These are phyloP conservation scores for Colletotrichum lindemuthianum DNA, from an alignment of 2,329 filamentous ascomycete genomes.

Conservation along the genomic window DNA sequence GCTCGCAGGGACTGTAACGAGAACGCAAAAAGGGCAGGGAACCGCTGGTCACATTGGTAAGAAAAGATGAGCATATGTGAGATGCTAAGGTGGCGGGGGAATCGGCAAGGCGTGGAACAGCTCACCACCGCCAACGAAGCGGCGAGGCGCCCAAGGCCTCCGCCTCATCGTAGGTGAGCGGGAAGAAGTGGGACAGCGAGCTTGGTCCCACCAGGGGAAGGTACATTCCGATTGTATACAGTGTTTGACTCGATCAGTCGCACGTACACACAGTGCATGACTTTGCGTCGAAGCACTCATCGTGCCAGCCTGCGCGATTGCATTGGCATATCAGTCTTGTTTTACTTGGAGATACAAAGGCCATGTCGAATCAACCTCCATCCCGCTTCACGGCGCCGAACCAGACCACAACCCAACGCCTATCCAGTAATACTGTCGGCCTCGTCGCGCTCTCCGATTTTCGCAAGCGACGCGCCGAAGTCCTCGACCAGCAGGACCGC, in stretches of 20 bases:
- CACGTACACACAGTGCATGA: constrained; percentile 2
- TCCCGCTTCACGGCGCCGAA: constrained; percentile 80
- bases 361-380: constrained; percentile 53
- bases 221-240: too few species aligned
- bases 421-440: constrained; percentile 89
- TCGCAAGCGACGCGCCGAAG: constrained; percentile 93
- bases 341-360: too few species aligned
- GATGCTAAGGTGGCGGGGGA: constrained; percentile 30
- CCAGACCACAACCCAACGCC: constrained; percentile 79
- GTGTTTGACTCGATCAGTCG: too few species aligned
- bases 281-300: too few species aligned
- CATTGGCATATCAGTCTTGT: too few species aligned
- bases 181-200: constrained; percentile 10
- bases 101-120: constrained; percentile 10
- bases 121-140: constrained; percentile 7
- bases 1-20: background rate
- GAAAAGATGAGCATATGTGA: background rate
- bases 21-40: too few species aligned
- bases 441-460: constrained; percentile 93
- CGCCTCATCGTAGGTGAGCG: background rate
- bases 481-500: constrained; percentile 89
- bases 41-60: background rate
- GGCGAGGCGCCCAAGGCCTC: background rate
- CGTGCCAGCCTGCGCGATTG: too few species aligned
- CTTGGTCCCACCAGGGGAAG: too few species aligned